Base-by-base conservation (phyloP, 2,329 filamentous ascomycete species). In the Onygenales sp. region DNA sequence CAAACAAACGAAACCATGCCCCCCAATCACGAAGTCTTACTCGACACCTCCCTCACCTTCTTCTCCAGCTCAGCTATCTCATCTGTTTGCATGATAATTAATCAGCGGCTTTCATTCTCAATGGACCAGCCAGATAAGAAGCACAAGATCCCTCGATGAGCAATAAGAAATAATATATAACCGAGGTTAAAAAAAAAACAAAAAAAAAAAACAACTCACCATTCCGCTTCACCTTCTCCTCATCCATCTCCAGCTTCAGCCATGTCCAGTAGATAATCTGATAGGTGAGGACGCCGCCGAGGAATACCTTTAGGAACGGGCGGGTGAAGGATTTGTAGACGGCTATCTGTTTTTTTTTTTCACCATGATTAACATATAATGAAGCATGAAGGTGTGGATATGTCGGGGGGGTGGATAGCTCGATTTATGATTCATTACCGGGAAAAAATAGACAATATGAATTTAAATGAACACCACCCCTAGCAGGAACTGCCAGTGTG, bases 181-280 rank as follows among this genome's bases (percentile, higher is more conserved):
- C 17, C 17, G 21, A 17, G 32, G 13, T 44, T n/a, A 37, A 34
- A 31, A 44, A 31, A 27, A 27, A 39, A 49, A 3, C 13, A 5
- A 39, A 2, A 49, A 7, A 40, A 34, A n/a, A 45, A 6, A n/a
- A 40, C n/a, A 31, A 64, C 63, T 21, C 61, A 72, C 70, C 60
- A 53, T 71, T 70, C 61, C 71, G 75, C 31, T 67, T 57, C 14
- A 67, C 61, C 57, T 70, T 74, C 6, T 64, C 62, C 55, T 74
- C 73, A 53, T 74, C 71, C 51, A 69, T 73, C 61, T 77, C 74
- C 10, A 77, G 60, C 55, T 72, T 74, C 60, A 73, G 52, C 74
- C 74, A 77, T 33, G 63, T 61, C 70, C 71, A 75, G 57, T 77
- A 74, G 17, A 74, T 63, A 42, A 75, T 64, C 57, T 77, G 74